Percentiles rank a stretch among this genome's conserved stretches.
These are phyloP conservation scores for Phytophthora melonis DNA, from an alignment of 352 stramenopile species.

Conservation along the genomic window DNA sequence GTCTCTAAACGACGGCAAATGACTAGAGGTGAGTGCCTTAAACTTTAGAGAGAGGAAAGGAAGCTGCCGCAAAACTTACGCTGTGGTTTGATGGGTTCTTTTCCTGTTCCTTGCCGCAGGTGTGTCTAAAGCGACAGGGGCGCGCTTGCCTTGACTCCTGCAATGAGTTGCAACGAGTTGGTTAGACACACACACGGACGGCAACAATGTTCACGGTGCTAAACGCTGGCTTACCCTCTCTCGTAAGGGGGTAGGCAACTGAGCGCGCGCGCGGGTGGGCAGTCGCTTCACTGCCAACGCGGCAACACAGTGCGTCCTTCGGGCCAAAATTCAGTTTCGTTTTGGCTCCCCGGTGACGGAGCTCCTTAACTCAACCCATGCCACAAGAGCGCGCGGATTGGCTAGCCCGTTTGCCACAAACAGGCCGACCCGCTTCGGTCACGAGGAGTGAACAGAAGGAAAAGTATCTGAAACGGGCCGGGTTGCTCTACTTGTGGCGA, in stretches of 20 bases:
- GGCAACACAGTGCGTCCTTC: slow-evolving; percentile 20
- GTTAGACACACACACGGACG: background rate
- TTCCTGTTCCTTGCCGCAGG: background rate
- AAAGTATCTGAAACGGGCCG: background rate
- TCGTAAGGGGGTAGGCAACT: slow-evolving; percentile 5
- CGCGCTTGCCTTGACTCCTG: slow-evolving; percentile 15
- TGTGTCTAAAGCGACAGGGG: slow-evolving; percentile 40
- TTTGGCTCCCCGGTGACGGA: slow-evolving; percentile 13
- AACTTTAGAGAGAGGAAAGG: background rate
- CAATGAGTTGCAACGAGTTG: background rate
- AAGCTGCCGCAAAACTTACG: background rate
- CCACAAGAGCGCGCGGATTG: background rate
- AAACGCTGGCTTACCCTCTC: background rate
- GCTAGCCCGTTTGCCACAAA: background rate
- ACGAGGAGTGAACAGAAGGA: background rate
- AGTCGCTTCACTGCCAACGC: background rate
- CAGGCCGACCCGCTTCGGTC: background rate
- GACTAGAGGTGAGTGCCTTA: slow-evolving; percentile 10
- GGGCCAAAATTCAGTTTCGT: slow-evolving; percentile 42
- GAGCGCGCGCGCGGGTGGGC: background rate
- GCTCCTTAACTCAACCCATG: slow-evolving; percentile 30
- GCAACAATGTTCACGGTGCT: background rate
- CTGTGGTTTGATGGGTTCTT: slow-evolving; percentile 5
- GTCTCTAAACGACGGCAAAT: slow-evolving; percentile 12
- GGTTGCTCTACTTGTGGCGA: background rate